Percentiles rank a stretch among this genome's conserved stretches.
phyloP scores from a whole-genome alignment of 1,284 basidiomycete species.

The Agaricales sp. region DNA sequence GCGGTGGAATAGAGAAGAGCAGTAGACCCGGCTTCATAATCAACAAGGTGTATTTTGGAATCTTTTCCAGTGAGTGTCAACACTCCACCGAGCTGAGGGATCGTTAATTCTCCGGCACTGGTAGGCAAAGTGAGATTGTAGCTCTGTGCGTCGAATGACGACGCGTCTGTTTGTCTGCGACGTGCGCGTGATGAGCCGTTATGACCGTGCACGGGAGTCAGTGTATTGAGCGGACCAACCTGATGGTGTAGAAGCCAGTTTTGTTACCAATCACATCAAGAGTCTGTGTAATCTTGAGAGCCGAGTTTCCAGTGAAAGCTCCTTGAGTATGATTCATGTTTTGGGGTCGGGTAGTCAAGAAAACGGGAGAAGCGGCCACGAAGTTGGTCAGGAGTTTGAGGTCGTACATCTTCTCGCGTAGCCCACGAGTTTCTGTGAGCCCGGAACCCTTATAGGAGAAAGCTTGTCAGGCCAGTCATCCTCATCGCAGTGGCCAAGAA shows the following conservation, averaged over 20 bases:
- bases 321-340: slow-evolving; percentile 28
- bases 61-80: slow-evolving; percentile 35
- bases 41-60: slow-evolving; percentile 39
- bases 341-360: slow-evolving; percentile 31
- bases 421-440: slow-evolving; percentile 36
- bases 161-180: slow-evolving; percentile 28
- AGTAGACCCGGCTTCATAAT: slow-evolving; percentile 34
- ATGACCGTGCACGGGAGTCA: background rate
- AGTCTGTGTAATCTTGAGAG: slow-evolving; percentile 34
- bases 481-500: background rate
- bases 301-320: slow-evolving; percentile 32
- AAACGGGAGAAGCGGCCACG: slow-evolving; percentile 34
- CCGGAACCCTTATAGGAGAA: slow-evolving; percentile 26
- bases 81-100: slow-evolving; percentile 30
- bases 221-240: slow-evolving; percentile 16
- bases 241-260: slow-evolving; percentile 36
- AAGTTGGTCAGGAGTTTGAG: slow-evolving; percentile 38
- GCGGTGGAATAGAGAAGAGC: slow-evolving; percentile 37
- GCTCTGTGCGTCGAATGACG: slow-evolving; percentile 22
- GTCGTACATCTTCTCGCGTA: slow-evolving; percentile 41
- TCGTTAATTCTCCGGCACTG: slow-evolving; percentile 28
- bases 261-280: slow-evolving; percentile 33
- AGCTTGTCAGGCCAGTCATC: background rate
- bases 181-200: background rate
- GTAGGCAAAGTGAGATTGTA: slow-evolving; percentile 31